phyloP scores from a whole-genome alignment of 495 filamentous ascomycete genomes.

The Penicillium antarcticum region DNA sequence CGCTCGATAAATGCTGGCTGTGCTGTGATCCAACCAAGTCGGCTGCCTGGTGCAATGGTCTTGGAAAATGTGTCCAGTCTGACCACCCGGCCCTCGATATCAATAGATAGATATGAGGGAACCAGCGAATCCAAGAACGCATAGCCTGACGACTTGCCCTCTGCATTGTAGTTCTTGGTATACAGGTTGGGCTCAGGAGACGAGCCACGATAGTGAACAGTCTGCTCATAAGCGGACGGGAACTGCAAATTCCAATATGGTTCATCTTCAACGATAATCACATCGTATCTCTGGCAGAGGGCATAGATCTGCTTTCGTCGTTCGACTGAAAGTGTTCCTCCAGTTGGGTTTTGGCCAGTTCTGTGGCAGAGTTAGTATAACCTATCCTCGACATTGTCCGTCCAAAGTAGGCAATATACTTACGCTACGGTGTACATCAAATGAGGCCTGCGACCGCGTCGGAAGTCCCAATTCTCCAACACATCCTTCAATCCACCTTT shows the following conservation, averaged over 20 bases:
- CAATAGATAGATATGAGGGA: conserved; percentile 71
- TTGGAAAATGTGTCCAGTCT: conserved; percentile 83
- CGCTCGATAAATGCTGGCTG: conserved; percentile 76
- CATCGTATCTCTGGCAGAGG: conserved; percentile 78
- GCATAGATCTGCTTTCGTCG: conserved; percentile 76
- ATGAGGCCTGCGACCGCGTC: conserved; percentile 70
- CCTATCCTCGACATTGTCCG: background rate
- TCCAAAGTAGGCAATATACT: conserved; percentile 29
- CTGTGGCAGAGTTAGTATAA: conserved; percentile 33
- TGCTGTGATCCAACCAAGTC: conserved; percentile 76
- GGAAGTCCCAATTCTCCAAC: conserved; percentile 74
- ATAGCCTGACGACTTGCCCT: conserved; percentile 62
- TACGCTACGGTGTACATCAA: conserved; percentile 89
- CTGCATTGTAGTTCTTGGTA: conserved; percentile 43
- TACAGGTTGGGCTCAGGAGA: conserved; percentile 6
- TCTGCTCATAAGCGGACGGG: conserved; percentile 55
- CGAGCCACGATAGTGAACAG: conserved; percentile 34
- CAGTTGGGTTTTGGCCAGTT: conserved; percentile 90
- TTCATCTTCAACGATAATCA: conserved; percentile 92
- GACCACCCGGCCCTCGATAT: conserved; percentile 83
- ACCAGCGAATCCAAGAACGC: conserved; percentile 80
- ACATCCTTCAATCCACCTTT: conserved; percentile 73
- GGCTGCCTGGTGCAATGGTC: conserved; percentile 72
- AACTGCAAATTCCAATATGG: conserved; percentile 97
- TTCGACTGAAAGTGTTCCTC: conserved; percentile 63